Evolutionary conservation across 2,329 filamentous ascomycete genomes (phyloP).

Genomic region (Rhynchosporium agropyri): DNA sequence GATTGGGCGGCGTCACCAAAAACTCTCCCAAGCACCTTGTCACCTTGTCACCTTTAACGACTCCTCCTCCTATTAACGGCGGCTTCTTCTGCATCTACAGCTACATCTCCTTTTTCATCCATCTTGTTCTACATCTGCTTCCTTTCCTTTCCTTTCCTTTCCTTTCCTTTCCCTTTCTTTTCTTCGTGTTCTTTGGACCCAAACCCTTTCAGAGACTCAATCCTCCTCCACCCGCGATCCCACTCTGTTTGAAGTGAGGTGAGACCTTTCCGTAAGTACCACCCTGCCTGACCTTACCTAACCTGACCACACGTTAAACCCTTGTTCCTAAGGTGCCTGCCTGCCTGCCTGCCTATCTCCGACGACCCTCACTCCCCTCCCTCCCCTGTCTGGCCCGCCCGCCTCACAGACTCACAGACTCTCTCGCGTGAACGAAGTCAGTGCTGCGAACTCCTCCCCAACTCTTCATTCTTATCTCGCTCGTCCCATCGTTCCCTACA

Average conservation of each 20-base stretch:
- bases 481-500: background rate
- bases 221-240: slow-evolving; percentile 3
- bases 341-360: background rate
- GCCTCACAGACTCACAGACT: slow-evolving; percentile 1
- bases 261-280: background rate
- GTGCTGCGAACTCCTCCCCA: background rate
- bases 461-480: background rate
- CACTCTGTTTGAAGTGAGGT: background rate
- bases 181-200: too few relatives aligned
- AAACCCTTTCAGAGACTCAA: too few relatives aligned
- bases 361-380: background rate
- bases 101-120: too few relatives aligned
- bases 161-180: background rate
- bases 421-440: background rate
- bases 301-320: slow-evolving; percentile 6
- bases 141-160: background rate
- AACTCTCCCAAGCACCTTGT: background rate
- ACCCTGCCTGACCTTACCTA: too few relatives aligned
- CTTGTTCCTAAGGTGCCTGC: background rate
- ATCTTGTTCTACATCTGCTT: background rate
- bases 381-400: background rate
- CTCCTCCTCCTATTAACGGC: background rate
- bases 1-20: background rate
- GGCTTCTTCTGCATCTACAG: too few relatives aligned
- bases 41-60: background rate